Percentiles rank a stretch among this genome's conserved stretches.
Conservation (phyloP, 2,329 filamentous ascomycete species). For the Botrytis tulipae region DNA sequence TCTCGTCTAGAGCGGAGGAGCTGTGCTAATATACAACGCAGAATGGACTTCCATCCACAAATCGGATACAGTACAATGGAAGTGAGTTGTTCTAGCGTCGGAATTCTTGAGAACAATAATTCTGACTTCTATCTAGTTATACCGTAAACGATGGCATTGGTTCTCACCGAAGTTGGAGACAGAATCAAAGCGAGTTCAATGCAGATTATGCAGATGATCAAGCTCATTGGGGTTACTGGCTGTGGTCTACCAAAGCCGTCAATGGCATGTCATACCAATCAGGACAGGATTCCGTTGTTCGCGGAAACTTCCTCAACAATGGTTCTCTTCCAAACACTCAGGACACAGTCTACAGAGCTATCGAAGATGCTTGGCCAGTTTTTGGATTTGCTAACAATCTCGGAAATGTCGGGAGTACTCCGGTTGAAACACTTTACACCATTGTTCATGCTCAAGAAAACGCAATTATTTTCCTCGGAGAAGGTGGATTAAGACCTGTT, state of each 20-base stretch:
- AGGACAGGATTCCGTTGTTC: constrained; percentile 62
- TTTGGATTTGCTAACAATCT: constrained; percentile 61
- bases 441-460: constrained; percentile 35
- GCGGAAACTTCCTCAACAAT: constrained; percentile 62
- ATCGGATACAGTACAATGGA: constrained; percentile 58
- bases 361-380: constrained; percentile 72
- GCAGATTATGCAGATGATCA: constrained; percentile 39
- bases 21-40: constrained; percentile 38
- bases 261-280: constrained; percentile 62
- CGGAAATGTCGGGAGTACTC: constrained; percentile 27
- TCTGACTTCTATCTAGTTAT: constrained; percentile 48
- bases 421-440: constrained; percentile 31
- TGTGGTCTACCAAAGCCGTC: constrained; percentile 66
- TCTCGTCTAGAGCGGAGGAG: background rate
- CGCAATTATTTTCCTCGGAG: constrained; percentile 32
- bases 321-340: constrained; percentile 62
- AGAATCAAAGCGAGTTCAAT: constrained; percentile 36
- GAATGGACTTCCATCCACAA: constrained; percentile 69
- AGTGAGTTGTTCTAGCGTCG: constrained; percentile 56
- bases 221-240: constrained; percentile 79
- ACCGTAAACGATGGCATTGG: constrained; percentile 30
- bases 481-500: constrained; percentile 59
- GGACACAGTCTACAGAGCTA: constrained; percentile 63
- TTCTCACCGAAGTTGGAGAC: constrained; percentile 30
- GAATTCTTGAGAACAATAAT: constrained; percentile 41